phyloP scores from a whole-genome alignment of 2,329 filamentous ascomycete genomes.

The Corinectria fuckeliana region DNA sequence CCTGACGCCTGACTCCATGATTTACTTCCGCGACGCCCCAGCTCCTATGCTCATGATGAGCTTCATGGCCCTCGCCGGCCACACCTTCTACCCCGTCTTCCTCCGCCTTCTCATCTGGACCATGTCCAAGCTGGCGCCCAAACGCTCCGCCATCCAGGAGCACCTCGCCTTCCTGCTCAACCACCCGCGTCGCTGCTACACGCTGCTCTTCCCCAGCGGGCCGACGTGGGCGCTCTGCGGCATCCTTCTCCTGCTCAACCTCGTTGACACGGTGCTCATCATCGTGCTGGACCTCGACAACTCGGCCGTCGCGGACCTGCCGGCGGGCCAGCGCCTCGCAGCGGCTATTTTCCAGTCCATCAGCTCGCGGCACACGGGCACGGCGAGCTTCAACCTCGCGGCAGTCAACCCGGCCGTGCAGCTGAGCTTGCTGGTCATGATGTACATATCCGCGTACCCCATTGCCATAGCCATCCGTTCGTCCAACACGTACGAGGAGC shows the following conservation, averaged over 20 bases:
- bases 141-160: conserved; percentile 47
- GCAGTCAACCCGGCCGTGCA: conserved; percentile 61
- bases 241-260: conserved; percentile 59
- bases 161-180: conserved; percentile 64
- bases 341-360: conserved; percentile 65
- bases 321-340: conserved; percentile 54
- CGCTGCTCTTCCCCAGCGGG: conserved; percentile 64
- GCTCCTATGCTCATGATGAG: conserved; percentile 55
- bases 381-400: conserved; percentile 56
- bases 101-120: conserved; percentile 65
- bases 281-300: conserved; percentile 59
- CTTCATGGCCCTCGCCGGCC: conserved; percentile 57
- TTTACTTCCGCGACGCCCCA: conserved; percentile 53
- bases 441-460: conserved; percentile 69
- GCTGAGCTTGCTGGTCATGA: conserved; percentile 67
- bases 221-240: conserved; percentile 64
- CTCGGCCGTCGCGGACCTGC: conserved; percentile 52
- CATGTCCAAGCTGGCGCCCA: conserved; percentile 54
- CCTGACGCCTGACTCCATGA: conserved; percentile 61
- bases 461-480: conserved; percentile 67
- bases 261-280: conserved; percentile 62
- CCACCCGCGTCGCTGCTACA: conserved; percentile 68
- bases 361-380: conserved; percentile 56
- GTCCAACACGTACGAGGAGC: conserved; percentile 67
- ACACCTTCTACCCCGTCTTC: conserved; percentile 64